Evolutionary conservation across 129 eudicot species (phyloP), one percentile per base, ranked within the genome.

Genomic region (Tagetes erecta): DNA sequence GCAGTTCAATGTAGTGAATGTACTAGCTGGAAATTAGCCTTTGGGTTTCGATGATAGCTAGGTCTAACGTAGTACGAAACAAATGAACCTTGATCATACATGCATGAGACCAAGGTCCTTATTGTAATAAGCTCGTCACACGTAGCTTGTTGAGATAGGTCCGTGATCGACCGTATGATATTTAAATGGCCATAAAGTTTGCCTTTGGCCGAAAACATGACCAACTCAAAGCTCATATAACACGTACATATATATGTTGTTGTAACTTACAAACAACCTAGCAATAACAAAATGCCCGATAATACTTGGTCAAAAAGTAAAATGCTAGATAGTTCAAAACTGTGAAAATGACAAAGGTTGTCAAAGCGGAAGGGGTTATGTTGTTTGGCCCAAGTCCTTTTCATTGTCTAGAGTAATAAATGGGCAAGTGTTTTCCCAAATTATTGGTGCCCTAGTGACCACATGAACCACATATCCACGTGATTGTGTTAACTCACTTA

Each of bases 341-440:
- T 55, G 62, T 20, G 62, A 55, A 55, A 55, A 52, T 14, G 59
- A 52, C 59, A 52, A 52, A 52, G 33, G 59, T 20, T 20, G 30
- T 11, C 6, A 53, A 55, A 8, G 62, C 35, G 12, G 60, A 55
- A 55, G 60, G 60, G 36, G 36, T 55, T 20, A 55, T 55, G 11
- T 63, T 78, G 67, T 63, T 71, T 63, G 77, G 82, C 73, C 63
- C 65, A 75, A 60, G 84, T 80, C 84, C 34, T 80, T 80, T 75
- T 80, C 81, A n/a, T 37, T 80, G 84, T 80, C 84, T 76, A 68
- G 67, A 59, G 80, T 75, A 75, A 73, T 80, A 73, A 68, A 80
- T 80, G 76, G 64, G 57, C 42, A 74, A 53, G 37, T 57, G 65
- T 74, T 73, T 64, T 40, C 70, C 59, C 66, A 13, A 53, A 72